Percentiles rank a stretch among this genome's conserved stretches.
These are phyloP conservation scores for Mycena epipterygia DNA, from an alignment of 768 basidiomycete genomes.

Conservation along the genomic window DNA sequence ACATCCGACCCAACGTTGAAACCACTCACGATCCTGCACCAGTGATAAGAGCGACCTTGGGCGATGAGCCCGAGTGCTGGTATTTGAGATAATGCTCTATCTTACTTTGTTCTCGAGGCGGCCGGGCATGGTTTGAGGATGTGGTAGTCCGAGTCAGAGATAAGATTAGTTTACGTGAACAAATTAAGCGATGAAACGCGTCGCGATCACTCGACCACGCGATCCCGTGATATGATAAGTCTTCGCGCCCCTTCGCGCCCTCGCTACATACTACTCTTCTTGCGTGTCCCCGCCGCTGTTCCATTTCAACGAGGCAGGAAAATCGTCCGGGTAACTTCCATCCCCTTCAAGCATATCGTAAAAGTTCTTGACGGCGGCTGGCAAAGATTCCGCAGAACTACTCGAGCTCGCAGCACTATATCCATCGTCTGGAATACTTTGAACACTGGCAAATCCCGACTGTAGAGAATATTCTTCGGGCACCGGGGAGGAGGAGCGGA, in stretches of 20 bases:
- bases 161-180: slow-evolving; percentile 15
- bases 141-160: slow-evolving; percentile 14
- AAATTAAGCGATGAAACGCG: too few relatives aligned
- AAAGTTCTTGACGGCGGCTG: slow-evolving; percentile 57
- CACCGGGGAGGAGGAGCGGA: slow-evolving; percentile 26
- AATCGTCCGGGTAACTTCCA: slow-evolving; percentile 57
- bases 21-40: slow-evolving; percentile 87
- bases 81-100: slow-evolving; percentile 20
- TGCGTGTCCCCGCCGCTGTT: slow-evolving; percentile 6
- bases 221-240: slow-evolving; percentile 13
- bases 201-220: slow-evolving; percentile 1
- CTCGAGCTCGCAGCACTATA: not conserved
- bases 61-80: not conserved
- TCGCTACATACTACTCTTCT: slow-evolving; percentile 3
- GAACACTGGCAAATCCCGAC: not conserved
- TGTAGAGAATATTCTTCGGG: slow-evolving; percentile 13
- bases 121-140: slow-evolving; percentile 62
- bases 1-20: not conserved
- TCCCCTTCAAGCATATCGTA: slow-evolving; percentile 58
- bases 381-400: slow-evolving; percentile 45
- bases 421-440: not conserved
- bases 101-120: slow-evolving; percentile 77
- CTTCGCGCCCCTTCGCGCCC: not conserved
- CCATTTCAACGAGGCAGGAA: slow-evolving; percentile 54
- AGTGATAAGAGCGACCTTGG: slow-evolving; percentile 83